Percentiles rank a stretch among this genome's conserved stretches.
These are phyloP conservation scores for Alternaria ventricosa DNA, from an alignment of 2,329 filamentous ascomycete genomes.

Conservation along the genomic window DNA sequence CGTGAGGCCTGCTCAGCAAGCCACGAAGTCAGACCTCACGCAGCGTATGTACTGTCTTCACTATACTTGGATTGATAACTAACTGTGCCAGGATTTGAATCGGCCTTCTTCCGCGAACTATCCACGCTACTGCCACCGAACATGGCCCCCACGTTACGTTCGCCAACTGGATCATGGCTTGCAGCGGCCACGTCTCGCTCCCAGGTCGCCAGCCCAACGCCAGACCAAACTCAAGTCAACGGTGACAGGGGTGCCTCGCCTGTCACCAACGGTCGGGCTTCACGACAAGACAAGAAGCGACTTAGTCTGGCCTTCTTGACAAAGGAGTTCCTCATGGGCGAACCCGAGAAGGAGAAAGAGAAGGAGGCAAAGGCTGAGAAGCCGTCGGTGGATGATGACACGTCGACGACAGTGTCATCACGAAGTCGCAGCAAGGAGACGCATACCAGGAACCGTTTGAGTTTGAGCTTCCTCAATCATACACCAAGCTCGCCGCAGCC, in stretches of 20 bases:
- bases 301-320: slow-evolving; percentile 48
- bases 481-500: slow-evolving; percentile 34
- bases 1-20: slow-evolving; percentile 67
- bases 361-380: slow-evolving; percentile 25
- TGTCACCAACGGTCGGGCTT: slow-evolving; percentile 26
- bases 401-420: slow-evolving; percentile 28
- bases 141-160: slow-evolving; percentile 34
- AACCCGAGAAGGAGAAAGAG: slow-evolving; percentile 24
- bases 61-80: slow-evolving; percentile 15
- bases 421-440: slow-evolving; percentile 45
- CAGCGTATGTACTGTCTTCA: slow-evolving; percentile 62
- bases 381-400: slow-evolving; percentile 26
- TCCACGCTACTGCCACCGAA: slow-evolving; percentile 47
- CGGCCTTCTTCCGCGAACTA: slow-evolving; percentile 54
- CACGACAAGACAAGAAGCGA: slow-evolving; percentile 49
- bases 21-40: slow-evolving; percentile 66
- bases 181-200: slow-evolving; percentile 35
- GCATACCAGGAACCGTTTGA: slow-evolving; percentile 33
- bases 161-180: slow-evolving; percentile 46
- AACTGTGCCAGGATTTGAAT: slow-evolving; percentile 51
- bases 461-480: slow-evolving; percentile 37
- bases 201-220: slow-evolving; percentile 33
- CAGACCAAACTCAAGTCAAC: slow-evolving; percentile 31
- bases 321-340: slow-evolving; percentile 42
- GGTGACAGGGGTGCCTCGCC: slow-evolving; percentile 34